A percentile compares a stretch with the other conserved stretches of the same genome.
These are phyloP conservation scores for Cunninghamia lanceolata DNA, from an alignment of 75 land plant genomes.

Conservation along the genomic window DNA sequence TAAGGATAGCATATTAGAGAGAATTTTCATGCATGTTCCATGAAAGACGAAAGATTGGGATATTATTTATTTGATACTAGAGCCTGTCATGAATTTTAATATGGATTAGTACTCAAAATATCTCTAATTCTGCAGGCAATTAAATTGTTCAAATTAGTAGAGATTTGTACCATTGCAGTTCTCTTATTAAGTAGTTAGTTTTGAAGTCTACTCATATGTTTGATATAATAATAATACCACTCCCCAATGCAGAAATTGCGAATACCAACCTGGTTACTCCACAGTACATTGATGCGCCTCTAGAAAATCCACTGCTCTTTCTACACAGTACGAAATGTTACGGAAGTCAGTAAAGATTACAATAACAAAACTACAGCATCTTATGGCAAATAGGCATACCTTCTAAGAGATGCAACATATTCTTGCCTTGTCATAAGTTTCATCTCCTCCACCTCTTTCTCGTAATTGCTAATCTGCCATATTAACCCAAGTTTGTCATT, in stretches of 20 bases:
- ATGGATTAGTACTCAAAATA: background rate
- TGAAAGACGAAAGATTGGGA: background rate
- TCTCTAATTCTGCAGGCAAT: background rate
- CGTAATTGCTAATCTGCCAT: constrained; percentile 36
- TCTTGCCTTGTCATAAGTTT: constrained; percentile 81
- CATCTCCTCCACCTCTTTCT: constrained; percentile 82
- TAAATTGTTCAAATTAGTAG: background rate
- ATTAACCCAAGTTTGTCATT: background rate
- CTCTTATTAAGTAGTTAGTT: background rate
- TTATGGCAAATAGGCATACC: constrained; percentile 27
- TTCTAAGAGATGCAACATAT: constrained; percentile 74
- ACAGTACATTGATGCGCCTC: constrained; percentile 86
- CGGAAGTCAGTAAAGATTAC: background rate
- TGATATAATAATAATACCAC: background rate
- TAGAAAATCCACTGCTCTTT: constrained; percentile 91
- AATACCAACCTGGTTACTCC: constrained; percentile 78
- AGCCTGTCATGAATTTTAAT: background rate
- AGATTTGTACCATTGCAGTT: background rate
- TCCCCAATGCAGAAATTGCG: background rate
- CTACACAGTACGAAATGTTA: constrained; percentile 28
- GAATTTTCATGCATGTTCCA: background rate
- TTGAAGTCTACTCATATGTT: background rate
- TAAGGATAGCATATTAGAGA: background rate
- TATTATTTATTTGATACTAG: background rate
- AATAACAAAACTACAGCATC: background rate